A percentile compares a stretch with the other conserved stretches of the same genome.
phyloP scores from a whole-genome alignment of 208 protist species.

The Crithidia fasciculata region DNA sequence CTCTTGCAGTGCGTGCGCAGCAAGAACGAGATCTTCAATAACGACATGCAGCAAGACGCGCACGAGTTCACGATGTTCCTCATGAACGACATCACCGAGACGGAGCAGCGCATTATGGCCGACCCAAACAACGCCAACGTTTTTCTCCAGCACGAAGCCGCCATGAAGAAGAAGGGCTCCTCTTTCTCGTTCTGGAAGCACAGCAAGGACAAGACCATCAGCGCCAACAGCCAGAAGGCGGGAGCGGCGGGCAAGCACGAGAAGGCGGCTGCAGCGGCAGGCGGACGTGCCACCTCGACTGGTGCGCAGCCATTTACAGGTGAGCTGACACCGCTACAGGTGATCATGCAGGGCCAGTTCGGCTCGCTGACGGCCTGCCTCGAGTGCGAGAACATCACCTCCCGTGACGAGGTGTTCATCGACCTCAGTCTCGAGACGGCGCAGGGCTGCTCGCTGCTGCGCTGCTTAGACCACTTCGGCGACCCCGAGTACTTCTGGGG shows the following conservation, averaged over 20 bases:
- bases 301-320: constrained; percentile 7
- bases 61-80: constrained; percentile 92
- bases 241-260: constrained; percentile 8
- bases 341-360: constrained; percentile 80
- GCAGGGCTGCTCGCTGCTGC: constrained; percentile 81
- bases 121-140: constrained; percentile 64
- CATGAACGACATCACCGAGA: constrained; percentile 86
- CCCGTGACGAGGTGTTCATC: constrained; percentile 78
- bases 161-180: constrained; percentile 45
- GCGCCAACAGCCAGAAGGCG: constrained; percentile 17
- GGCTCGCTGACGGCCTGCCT: constrained; percentile 77
- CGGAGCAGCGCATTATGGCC: constrained; percentile 72
- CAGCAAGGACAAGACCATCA: constrained; percentile 34
- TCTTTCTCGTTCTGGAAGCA: constrained; percentile 53
- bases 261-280: constrained; percentile 6
- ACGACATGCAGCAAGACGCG: constrained; percentile 88
- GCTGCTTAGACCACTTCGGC: constrained; percentile 79
- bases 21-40: constrained; percentile 75
- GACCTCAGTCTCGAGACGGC: constrained; percentile 84
- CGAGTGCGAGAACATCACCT: constrained; percentile 70
- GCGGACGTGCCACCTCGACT: too few relatives aligned
- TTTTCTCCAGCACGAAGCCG: constrained; percentile 46
- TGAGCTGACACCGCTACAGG: constrained; percentile 63
- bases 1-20: constrained; percentile 59
- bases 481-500: constrained; percentile 80